Evolutionary conservation across 805 yeast species (phyloP), one percentile per base, ranked within the genome.

Genomic region (Danielia reshetovae): DNA sequence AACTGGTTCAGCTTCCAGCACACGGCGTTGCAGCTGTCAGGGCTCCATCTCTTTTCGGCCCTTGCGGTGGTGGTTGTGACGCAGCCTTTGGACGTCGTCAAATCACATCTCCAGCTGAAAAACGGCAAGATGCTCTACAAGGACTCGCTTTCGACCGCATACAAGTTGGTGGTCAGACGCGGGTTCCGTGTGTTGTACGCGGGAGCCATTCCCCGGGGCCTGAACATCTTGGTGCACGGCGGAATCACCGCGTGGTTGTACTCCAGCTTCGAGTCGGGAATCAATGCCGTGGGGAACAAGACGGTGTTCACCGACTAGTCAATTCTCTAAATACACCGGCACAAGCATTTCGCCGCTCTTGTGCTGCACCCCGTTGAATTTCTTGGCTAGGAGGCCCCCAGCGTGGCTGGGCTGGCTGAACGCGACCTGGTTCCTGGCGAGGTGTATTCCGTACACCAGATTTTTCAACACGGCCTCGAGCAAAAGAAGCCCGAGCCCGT

Each of bases 71-170:
- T 86, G 15, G 77, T 75, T 0, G 64, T 75, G 0, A 89, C 96
- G 0, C 97, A 87, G 60, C 97, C 97, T 0, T 65, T 89, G 18
- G 97, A 89, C 60, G 85, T 86, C 2, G 60, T 89, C 30, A 89
- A 89, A 62, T 77, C 96, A 2, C 74, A 95, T 52, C 76, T 88
- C 76, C 96, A 88, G 59, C 76, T 87, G 50, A 75, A 79, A 49
- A 77, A 80, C 52, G 77, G 82, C n/a, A 70, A 70, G 49, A 49
- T 57, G 4, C 47, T 74, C 2, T 82, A 81, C 54, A 70, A 67
- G 38, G 86, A 81, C 58, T 67, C 86, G 5, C 59, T 83, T 24
- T 32, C 46, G 49, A 72, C 77, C 13, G 51, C 50, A 4, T 47
- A 43, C 35, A 45, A 35, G 21, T 21, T 47, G 15, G 48, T 47